Percentiles rank a stretch among this genome's conserved stretches.
Conservation (phyloP, 768 basidiomycete genomes). For the Collybiopsis luxurians region DNA sequence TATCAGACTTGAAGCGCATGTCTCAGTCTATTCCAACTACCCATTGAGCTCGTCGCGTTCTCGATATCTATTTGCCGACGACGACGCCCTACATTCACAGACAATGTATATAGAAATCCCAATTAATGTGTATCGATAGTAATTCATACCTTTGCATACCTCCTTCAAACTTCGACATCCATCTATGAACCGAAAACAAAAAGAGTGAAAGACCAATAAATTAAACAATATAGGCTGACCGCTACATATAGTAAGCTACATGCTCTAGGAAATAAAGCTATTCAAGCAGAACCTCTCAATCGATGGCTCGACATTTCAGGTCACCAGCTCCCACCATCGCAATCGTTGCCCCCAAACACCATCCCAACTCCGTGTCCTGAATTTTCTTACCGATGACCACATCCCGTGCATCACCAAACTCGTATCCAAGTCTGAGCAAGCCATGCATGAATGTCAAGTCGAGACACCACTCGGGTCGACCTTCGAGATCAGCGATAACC, state of each 20-base stretch:
- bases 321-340: constrained; percentile 64
- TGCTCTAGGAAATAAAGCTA: too few species aligned
- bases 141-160: too few species aligned
- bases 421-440: constrained; percentile 85
- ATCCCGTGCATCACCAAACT: constrained; percentile 67
- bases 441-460: constrained; percentile 96
- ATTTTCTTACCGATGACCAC: constrained; percentile 86
- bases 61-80: background rate
- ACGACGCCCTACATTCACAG: too few species aligned
- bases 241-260: too few species aligned
- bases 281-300: background rate
- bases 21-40: background rate
- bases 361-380: constrained; percentile 87
- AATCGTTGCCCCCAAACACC: constrained; percentile 86
- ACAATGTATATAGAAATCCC: too few species aligned
- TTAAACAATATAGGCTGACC: too few species aligned
- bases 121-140: too few species aligned
- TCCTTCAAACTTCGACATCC: too few species aligned
- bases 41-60: background rate
- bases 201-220: too few species aligned
- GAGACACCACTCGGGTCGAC: constrained; percentile 90
- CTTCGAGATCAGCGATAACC: constrained; percentile 63
- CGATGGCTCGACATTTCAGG: constrained; percentile 44
- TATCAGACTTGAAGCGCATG: too few species aligned
- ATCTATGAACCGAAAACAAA: too few species aligned